Percentiles rank a stretch among this genome's conserved stretches.
Conservation (phyloP, 805 yeast species). For the Metschnikowia chrysomelidarum region DNA sequence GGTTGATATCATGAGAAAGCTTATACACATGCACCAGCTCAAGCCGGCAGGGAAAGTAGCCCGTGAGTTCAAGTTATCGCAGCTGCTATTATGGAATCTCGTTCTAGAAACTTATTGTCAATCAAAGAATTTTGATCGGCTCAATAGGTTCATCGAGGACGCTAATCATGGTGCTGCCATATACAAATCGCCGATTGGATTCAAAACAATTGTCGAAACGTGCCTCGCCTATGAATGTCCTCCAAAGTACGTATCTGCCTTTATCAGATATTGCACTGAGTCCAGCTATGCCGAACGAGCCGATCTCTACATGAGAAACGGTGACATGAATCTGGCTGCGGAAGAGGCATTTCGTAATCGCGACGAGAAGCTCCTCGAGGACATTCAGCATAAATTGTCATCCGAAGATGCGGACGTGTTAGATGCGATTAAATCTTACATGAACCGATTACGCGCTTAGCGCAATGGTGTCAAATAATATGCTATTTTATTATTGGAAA, state of each 20-base stretch:
- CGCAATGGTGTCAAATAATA: background rate
- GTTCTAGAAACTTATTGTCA: constrained; percentile 48
- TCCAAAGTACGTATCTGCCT: constrained; percentile 55
- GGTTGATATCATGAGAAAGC: constrained; percentile 23
- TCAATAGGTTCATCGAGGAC: constrained; percentile 37
- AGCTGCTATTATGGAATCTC: constrained; percentile 53
- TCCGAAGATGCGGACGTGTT: constrained; percentile 11
- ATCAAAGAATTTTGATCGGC: constrained; percentile 51
- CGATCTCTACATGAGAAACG: constrained; percentile 50
- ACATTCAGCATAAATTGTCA: constrained; percentile 7
- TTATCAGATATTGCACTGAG: constrained; percentile 51
- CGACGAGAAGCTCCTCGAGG: constrained; percentile 26
- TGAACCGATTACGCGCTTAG: constrained; percentile 11
- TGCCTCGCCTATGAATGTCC: constrained; percentile 52
- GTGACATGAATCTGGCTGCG: constrained; percentile 50
- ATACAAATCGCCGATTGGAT: constrained; percentile 67
- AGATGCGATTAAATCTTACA: constrained; percentile 12
- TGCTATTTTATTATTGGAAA: background rate
- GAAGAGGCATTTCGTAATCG: constrained; percentile 46
- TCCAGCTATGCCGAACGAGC: constrained; percentile 46
- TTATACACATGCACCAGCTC: constrained; percentile 45
- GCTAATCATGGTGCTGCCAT: constrained; percentile 20
- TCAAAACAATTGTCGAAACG: constrained; percentile 58
- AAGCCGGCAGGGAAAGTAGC: constrained; percentile 47
- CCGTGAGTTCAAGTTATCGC: constrained; percentile 55